Base-by-base conservation (phyloP, 768 basidiomycete genomes). In the Kwoniella pini region DNA sequence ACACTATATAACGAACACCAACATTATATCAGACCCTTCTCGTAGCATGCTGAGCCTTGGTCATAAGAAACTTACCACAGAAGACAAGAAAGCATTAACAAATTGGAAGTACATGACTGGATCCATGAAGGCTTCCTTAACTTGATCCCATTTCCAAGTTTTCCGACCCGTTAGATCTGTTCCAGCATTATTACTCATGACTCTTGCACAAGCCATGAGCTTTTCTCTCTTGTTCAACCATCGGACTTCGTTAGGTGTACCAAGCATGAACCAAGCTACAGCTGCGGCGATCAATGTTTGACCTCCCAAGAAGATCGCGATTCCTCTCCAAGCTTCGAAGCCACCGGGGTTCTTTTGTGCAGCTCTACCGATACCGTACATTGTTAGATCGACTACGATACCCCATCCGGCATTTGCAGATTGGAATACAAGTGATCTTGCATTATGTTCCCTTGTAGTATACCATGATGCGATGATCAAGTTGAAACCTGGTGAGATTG, bases 141-240 rank as follows among this genome's bases (percentile, higher is more conserved):
- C 61, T 30, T 73, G 71, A 30, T 42, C 46, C 65, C 60, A 63
- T 40, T 65, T 68, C 63, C 60, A 70, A 24, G 54, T 55, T 30
- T 55, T 55, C 43, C 54, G 44, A 44, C 54, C 54, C 3, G 54
- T 55, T 7, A 55, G 27, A 42, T 58, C 56, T 10, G 66, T 59
- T 2, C 71, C 71, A 24, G 68, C 65, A 27, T 73, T 61, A 57
- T 73, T 73, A 48, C 44, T 54, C 42, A 62, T 57, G 24, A 73
- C 60, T 44, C 71, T 43, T 26, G 69, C 71, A 51, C 57, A 42
- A 27, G 68, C 71, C 38, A 61, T 57, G 30, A 42, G 28, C 31
- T 64, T 65, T 42, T 73, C 44, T 33, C 39, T 30, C 9, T 28
- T n/a, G 15, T 12, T 54, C 0, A 61, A 31, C 60, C 60, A 61